Evolutionary conservation across 345 rosid species (phyloP), one percentile per base, ranked within the genome.

Genomic region (Corchorus capsularis): DNA sequence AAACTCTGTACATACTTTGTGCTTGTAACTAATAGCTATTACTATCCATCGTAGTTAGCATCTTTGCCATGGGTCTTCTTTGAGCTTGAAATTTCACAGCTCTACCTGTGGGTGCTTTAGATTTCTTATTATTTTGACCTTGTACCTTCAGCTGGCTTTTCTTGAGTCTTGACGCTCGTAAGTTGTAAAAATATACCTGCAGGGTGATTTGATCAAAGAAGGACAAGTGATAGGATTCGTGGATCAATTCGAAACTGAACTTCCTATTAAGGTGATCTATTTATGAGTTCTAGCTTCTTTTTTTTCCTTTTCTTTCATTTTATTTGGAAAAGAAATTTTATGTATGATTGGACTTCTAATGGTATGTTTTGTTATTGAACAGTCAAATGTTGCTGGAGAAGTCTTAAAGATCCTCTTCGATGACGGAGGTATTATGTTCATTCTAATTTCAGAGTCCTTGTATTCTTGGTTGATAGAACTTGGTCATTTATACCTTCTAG

Each of bases 361-460:
- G 65, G 14, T 55, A 19, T 63, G n/a, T 71, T 56, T 67, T 72
- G 6, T 37, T 59, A 22, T 73, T 84, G 87, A 85, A 76, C 97
- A 96, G 99, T 89, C 99, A 1, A 93, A 89, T 83, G 92, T 87
- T 59, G 93, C 92, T 71, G 99, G 98, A 55, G 94, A 92, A 86
- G 89, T 93, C 82, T 77, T 96, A 53, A 93, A 92, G 92, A 78
- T 96, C 78, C 90, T 96, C 69, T 83, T 88, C 27, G 78, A 87
- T 66, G 96, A 93, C 56, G 98, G 96, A 93, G 98, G 99, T 96
- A 89, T 34, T 27, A 27, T 27, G 27, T 27, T 27, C 27, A 27
- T 27, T 27, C 27, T 27, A 27, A 16, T 9, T 9, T 32, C 2
- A 14, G 49, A 50, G 43, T 69, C 54, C 22, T 22, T 75, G 16